Conservation (phyloP, 805 yeast species). For the Saccharomycopsis schoenii region DNA sequence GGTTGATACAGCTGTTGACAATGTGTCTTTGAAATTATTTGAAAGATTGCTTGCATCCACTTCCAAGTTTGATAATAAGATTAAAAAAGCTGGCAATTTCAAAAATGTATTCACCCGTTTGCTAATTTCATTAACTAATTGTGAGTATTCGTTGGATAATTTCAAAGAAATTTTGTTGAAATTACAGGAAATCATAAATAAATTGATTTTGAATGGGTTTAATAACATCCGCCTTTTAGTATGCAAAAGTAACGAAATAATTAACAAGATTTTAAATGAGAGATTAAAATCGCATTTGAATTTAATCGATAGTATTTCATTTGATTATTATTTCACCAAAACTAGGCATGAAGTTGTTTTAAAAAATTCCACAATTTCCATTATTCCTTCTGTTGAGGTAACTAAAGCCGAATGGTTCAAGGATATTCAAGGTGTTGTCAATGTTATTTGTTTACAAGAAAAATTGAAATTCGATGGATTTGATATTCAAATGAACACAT, state of each 20-base stretch:
- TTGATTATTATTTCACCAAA: constrained; percentile 2
- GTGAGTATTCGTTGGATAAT: constrained; percentile 21
- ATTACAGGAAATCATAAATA: constrained; percentile 30
- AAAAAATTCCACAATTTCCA: constrained; percentile 28
- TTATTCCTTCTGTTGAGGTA: constrained; percentile 33
- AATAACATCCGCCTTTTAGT: constrained; percentile 28
- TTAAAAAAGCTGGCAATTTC: constrained; percentile 24
- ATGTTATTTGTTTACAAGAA: constrained; percentile 23
- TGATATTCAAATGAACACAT: constrained; percentile 16
- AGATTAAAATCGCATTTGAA: constrained; percentile 21
- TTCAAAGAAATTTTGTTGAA: constrained; percentile 21
- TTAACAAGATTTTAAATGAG: constrained; percentile 23
- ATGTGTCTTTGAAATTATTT: constrained; percentile 25
- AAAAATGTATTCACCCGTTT: constrained; percentile 22
- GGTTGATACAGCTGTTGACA: constrained; percentile 25
- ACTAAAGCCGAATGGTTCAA: constrained; percentile 27
- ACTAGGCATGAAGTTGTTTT: constrained; percentile 29
- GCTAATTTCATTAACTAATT: constrained; percentile 23
- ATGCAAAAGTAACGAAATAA: constrained; percentile 25
- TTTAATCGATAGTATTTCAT: neutral
- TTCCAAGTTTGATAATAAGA: constrained; percentile 24
- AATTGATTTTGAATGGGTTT: constrained; percentile 30
- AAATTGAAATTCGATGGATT: constrained; percentile 21
- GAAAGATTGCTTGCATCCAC: constrained; percentile 27
- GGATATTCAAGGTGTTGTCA: constrained; percentile 22